Evolutionary conservation across 352 stramenopile species (phyloP).

Genomic region (Phytophthora kernoviae): DNA sequence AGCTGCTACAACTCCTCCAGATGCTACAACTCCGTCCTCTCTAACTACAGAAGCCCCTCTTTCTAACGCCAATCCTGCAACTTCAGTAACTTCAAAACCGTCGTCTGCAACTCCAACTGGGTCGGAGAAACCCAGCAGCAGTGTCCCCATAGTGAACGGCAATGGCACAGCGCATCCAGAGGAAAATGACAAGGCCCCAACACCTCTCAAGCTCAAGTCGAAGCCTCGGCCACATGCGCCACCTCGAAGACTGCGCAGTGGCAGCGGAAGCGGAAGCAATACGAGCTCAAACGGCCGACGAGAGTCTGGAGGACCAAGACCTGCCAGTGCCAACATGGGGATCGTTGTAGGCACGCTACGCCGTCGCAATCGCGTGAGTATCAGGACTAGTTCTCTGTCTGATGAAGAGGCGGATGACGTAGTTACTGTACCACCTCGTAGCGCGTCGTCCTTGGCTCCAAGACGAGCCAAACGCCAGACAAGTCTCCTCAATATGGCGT

Average conservation of each 20-base stretch:
- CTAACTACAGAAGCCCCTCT: not conserved
- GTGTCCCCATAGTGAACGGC: constrained; percentile 4
- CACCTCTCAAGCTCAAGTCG: constrained; percentile 15
- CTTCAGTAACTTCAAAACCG: not conserved
- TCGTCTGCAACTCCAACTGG: not conserved
- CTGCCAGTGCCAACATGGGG: constrained; percentile 37
- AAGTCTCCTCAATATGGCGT: constrained; percentile 71
- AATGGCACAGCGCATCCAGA: constrained; percentile 1
- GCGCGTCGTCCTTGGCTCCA: constrained; percentile 2
- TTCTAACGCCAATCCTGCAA: not conserved
- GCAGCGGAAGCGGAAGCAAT: constrained; percentile 57
- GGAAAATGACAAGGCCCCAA: constrained; percentile 4
- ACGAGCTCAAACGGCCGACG: constrained; percentile 17
- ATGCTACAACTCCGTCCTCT: constrained; percentile 5
- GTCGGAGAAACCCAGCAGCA: constrained; percentile 13
- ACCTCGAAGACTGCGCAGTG: constrained; percentile 54
- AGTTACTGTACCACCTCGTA: constrained; percentile 13
- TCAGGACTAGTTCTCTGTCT: constrained; percentile 33
- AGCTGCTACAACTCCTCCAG: constrained; percentile 4
- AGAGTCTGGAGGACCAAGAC: constrained; percentile 26
- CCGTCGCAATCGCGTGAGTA: constrained; percentile 35
- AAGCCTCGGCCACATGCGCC: constrained; percentile 31
- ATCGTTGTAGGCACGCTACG: constrained; percentile 47
- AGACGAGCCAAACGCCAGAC: constrained; percentile 45
- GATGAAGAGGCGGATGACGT: constrained; percentile 38